Conservation (phyloP, 257 asterid genomes). For the Plantago major region DNA sequence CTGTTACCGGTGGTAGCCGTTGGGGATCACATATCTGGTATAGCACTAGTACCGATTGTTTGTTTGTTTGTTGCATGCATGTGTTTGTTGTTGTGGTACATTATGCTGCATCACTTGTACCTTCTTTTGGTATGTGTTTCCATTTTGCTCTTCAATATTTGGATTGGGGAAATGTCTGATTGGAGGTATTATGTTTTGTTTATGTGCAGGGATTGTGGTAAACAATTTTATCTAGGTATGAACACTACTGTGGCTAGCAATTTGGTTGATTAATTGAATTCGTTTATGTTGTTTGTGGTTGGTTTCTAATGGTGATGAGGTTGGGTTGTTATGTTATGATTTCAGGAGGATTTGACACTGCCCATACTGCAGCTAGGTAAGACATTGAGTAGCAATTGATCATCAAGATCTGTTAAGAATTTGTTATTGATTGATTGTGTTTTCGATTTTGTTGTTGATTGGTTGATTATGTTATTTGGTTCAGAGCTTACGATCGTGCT, state of each 20-base stretch:
- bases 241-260: too few relatives aligned
- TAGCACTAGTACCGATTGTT: too few relatives aligned
- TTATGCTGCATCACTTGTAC: slow-evolving; percentile 9
- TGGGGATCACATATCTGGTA: slow-evolving; percentile 99
- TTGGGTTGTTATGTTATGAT: slow-evolving; percentile 13
- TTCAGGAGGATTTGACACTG: slow-evolving; percentile 96
- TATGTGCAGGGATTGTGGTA: slow-evolving; percentile 89
- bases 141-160: slow-evolving; percentile 6
- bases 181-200: slow-evolving; percentile 22
- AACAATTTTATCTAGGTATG: slow-evolving; percentile 90
- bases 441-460: slow-evolving; percentile 4
- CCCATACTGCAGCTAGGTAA: slow-evolving; percentile 91
- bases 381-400: neutral
- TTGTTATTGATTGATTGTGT: neutral
- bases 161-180: slow-evolving; percentile 13
- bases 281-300: too few relatives aligned
- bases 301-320: slow-evolving; percentile 2
- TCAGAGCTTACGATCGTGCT: slow-evolving; percentile 83
- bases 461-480: slow-evolving; percentile 7
- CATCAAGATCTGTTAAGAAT: slow-evolving; percentile 10
- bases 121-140: slow-evolving; percentile 13
- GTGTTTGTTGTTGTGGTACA: neutral
- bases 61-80: neutral
- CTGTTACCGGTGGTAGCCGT: too few relatives aligned
- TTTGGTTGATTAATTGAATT: too few relatives aligned